phyloP scores from a whole-genome alignment of 805 yeast species.

The Saturnispora gosingensis region DNA sequence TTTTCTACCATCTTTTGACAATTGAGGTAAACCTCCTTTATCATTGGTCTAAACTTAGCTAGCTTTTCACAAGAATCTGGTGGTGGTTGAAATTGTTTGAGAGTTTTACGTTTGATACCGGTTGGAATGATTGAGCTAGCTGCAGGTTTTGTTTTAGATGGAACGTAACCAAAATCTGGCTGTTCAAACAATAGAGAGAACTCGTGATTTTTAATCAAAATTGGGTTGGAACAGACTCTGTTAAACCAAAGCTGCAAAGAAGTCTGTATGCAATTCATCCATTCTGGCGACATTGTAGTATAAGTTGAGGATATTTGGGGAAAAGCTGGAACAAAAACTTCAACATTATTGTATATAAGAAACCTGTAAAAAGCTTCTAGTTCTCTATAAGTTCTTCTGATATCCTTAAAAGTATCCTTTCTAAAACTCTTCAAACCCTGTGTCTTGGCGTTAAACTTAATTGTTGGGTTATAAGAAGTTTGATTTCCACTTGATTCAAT shows the following conservation, averaged over 20 bases:
- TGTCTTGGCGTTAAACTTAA: constrained; percentile 55
- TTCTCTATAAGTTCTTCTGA: constrained; percentile 77
- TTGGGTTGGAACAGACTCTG: constrained; percentile 61
- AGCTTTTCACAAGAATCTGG: constrained; percentile 77
- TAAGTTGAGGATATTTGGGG: constrained; percentile 70
- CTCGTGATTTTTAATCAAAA: constrained; percentile 82
- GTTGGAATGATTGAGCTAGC: constrained; percentile 51
- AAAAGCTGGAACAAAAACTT: constrained; percentile 85
- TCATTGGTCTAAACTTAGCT: constrained; percentile 78
- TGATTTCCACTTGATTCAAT: constrained; percentile 56
- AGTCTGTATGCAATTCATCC: constrained; percentile 42
- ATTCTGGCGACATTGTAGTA: constrained; percentile 81
- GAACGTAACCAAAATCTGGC: constrained; percentile 30
- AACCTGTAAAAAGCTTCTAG: constrained; percentile 67
- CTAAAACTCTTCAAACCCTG: constrained; percentile 66
- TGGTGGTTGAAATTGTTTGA: constrained; percentile 88
- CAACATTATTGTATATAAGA: constrained; percentile 72
- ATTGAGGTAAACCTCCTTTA: constrained; percentile 61
- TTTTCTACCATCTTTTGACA: constrained; percentile 45
- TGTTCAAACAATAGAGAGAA: constrained; percentile 56
- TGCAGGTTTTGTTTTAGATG: constrained; percentile 32
- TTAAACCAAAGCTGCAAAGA: constrained; percentile 83
- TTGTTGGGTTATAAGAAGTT: constrained; percentile 66
- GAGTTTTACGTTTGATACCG: constrained; percentile 78
- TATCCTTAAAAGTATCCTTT: constrained; percentile 55